phyloP scores from a whole-genome alignment of 2,329 filamentous ascomycete genomes.

The Fusarium kyushuense region DNA sequence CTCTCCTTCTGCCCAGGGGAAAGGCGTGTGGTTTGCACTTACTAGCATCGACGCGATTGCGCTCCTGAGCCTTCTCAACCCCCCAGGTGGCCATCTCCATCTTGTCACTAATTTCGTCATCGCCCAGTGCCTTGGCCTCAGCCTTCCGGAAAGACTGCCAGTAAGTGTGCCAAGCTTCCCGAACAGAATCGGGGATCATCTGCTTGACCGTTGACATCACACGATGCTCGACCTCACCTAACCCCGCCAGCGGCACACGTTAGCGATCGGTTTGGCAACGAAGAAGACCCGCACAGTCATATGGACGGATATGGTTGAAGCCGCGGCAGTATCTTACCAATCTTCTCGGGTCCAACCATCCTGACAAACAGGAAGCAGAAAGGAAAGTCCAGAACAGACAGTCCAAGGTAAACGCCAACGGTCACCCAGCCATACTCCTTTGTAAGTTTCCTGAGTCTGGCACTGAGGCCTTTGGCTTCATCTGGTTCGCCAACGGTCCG shows the following conservation, averaged over 20 bases:
- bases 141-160: slow-evolving; percentile 61
- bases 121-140: slow-evolving; percentile 58
- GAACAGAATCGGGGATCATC: slow-evolving; percentile 70
- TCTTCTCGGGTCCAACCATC: slow-evolving; percentile 83
- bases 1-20: slow-evolving; percentile 21
- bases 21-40: slow-evolving; percentile 57
- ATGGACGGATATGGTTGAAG: slow-evolving; percentile 15
- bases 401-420: slow-evolving; percentile 85
- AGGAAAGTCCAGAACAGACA: slow-evolving; percentile 91
- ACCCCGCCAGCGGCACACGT: slow-evolving; percentile 13
- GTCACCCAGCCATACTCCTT: slow-evolving; percentile 96
- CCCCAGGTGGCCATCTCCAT: slow-evolving; percentile 69
- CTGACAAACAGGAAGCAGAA: slow-evolving; percentile 93
- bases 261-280: slow-evolving; percentile 22
- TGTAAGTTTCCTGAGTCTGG: slow-evolving; percentile 83
- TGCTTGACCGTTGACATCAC: slow-evolving; percentile 70
- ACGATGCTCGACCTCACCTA: slow-evolving; percentile 74
- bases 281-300: neutral
- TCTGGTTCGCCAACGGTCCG: slow-evolving; percentile 39
- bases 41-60: slow-evolving; percentile 78
- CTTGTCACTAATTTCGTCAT: slow-evolving; percentile 59
- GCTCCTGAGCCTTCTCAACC: slow-evolving; percentile 71
- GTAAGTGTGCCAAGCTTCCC: slow-evolving; percentile 65
- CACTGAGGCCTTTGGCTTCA: slow-evolving; percentile 67
- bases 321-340: slow-evolving; percentile 67